Base-by-base conservation (phyloP, 1,139 yeast species). In the Insectozyma bohioensis region DNA sequence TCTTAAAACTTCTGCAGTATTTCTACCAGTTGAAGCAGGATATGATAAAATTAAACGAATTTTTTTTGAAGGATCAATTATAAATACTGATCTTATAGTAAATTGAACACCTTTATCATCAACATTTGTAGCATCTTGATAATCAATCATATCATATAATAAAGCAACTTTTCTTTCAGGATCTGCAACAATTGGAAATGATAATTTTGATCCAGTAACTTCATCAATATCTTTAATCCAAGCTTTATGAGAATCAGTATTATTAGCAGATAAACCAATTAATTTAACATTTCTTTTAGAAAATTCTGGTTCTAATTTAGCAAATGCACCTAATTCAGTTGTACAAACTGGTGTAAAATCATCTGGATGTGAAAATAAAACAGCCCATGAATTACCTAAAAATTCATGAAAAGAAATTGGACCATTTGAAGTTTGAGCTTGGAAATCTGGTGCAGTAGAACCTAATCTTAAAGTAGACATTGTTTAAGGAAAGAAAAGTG, bases 301-400 rank as follows among this genome's bases (percentile, higher is more conserved):
- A 57, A 85, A 85, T 61, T 85, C 94, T 29, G 86, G 86, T 64
- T 83, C 85, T 54, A 85, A 72, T 58, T 81, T 78, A 50, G 92
- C 88, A 51, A 85, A 84, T 8, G 94, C 95, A 43, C 95, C 95
- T 46, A 85, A 72, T 67, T 85, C 95, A 39, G 95, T 85, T 47
- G 95, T 85, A 66, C 95, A 85, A 33, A 85, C 92, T 35, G 95
- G 95, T 31, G 95, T 85, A 69, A 80, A 84, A 55, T 84, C 94
- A 54, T 80, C 94, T 42, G 95, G 95, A 62, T 85, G 95, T 24
- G 90, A 80, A 66, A 85, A 85, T 49, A 85, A 72, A 37, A 85
- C 76, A 36, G 77, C 81, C 95, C 95, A 85, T 39, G 75, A 63
- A 59, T 78, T 78, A 28, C 86, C 88, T 41, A 81, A 71, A 67